Conservation (phyloP, 2,329 filamentous ascomycete species). For the Incumbomyces delicatus region DNA sequence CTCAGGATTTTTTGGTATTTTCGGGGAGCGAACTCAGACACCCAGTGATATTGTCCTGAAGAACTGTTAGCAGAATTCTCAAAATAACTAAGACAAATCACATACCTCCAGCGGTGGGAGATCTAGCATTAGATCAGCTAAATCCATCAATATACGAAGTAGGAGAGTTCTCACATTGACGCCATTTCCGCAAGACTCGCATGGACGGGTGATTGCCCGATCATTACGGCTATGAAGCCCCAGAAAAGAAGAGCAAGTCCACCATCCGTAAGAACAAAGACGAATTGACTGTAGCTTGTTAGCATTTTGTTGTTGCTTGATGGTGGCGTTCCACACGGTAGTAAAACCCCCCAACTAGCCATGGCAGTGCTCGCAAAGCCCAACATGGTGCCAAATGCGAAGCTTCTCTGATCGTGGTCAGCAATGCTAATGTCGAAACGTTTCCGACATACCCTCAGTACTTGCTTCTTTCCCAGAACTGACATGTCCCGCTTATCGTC, state of each 20-base stretch:
- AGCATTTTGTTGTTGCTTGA: not conserved
- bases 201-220: conserved; percentile 33
- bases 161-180: conserved; percentile 32
- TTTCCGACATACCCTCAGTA: conserved; percentile 27
- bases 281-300: conserved; percentile 6
- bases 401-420: conserved; percentile 30
- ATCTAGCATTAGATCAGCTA: conserved; percentile 19
- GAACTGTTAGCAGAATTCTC: too few relatives aligned
- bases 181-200: conserved; percentile 42
- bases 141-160: not conserved
- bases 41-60: too few relatives aligned
- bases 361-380: conserved; percentile 36
- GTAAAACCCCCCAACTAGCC: conserved; percentile 34
- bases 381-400: conserved; percentile 35
- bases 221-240: conserved; percentile 39
- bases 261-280: conserved; percentile 32
- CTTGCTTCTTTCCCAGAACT: conserved; percentile 30
- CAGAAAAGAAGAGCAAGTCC: conserved; percentile 46
- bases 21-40: conserved; percentile 45
- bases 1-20: conserved; percentile 44
- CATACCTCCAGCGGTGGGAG: conserved; percentile 32
- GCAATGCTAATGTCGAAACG: not conserved
- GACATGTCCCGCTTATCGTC: conserved; percentile 30
- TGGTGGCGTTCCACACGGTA: conserved; percentile 25
- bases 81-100: too few relatives aligned